Evolutionary conservation across 352 stramenopile species (phyloP), one percentile per base, ranked within the genome.

Genomic region (Phytophthora chlamydospora): DNA sequence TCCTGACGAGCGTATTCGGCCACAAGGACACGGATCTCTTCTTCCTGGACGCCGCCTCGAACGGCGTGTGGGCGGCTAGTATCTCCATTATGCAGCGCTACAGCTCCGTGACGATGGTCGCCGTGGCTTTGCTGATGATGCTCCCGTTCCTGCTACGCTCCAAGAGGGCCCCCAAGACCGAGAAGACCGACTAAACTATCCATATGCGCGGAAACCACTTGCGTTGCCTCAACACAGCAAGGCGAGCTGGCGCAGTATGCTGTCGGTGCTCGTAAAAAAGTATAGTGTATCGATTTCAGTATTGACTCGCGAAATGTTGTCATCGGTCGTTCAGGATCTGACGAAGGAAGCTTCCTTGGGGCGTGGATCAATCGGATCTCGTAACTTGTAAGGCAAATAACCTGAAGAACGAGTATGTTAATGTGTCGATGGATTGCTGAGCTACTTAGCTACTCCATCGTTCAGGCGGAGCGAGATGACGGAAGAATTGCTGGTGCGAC

Each of bases 1-100:
- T 71, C 47, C 42, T 90, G 41, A 74, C 46, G n/a, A 78, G 58
- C 39, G 71, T 85, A 17, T 90, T 87, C 47, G 66, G 72, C 35
- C 75, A 88, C 39, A 68, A 70, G 34, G 80, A 83, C 35, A 51
- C 68, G 3, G 76, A 85, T 36, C 49, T 75, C 2, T 86, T 76
- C 38, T 66, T 62, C 24, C 67, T 87, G 44, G 68, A 83, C 35
- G 76, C 75, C 21, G 70, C 72, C 41, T 75, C 67, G 39, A 83
- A 80, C 44, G 79, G 76, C 4, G 29, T 82, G n/a, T 54, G 54
- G 29, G 31, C 52, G 6, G 63, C 75, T 2, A 60, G 68, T 24
- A 27, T 88, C 19, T 59, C 73, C 33, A 73, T 76, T 1, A 61
- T 81, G 46, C 52, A 72, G 58, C 66, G 71, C 12, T 80, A 80